Base-by-base conservation (phyloP, 2,329 filamentous ascomycete genomes). In the Aspergillus awamori region DNA sequence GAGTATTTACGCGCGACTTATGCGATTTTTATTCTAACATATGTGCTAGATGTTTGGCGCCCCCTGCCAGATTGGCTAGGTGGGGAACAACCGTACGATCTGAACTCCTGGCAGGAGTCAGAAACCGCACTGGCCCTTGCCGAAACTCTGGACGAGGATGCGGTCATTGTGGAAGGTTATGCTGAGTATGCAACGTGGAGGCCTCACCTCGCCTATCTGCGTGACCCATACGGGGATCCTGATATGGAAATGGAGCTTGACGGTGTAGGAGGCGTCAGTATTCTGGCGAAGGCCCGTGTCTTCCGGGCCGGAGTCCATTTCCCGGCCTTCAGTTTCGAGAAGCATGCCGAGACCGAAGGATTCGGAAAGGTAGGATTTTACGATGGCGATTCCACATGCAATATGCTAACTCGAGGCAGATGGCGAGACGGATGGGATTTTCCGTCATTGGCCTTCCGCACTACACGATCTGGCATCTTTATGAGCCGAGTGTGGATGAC, bases 221-320 rank as follows among this genome's bases (percentile, higher is more conserved):
- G 95, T 62, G 95, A 99, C 74, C 95, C 95, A 2, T 98, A 96
- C 71, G 95, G 95, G 41, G 95, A 99, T 73, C 94, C 94, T 20
- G 95, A 99, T 74, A 97, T 98, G 89, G 95, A 99, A 76, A 98
- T 99, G 95, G 95, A 99, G 72, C 94, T 99, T 69, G 95, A 99
- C 70, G 95, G 95, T 67, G 93, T 99, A 51, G 94, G 95, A 54
- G 95, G 95, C 79, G 95, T 99, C 69, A 97, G 93, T 80, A 99
- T 99, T 71, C 79, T 99, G 69, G 94, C 95, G 49, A 99, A 98
- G 79, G 95, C 95, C 2, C 90, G 89, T 70, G 95, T 99, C 0
- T 99, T 99, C 82, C 88, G 95, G 64, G 89, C 91, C 49, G 95
- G 95, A 47, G 94, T 96, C 36, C 95, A 99, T 77, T 99, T 99